Conservation (phyloP, 306 rosid genomes). For the Quillaja saponaria region DNA sequence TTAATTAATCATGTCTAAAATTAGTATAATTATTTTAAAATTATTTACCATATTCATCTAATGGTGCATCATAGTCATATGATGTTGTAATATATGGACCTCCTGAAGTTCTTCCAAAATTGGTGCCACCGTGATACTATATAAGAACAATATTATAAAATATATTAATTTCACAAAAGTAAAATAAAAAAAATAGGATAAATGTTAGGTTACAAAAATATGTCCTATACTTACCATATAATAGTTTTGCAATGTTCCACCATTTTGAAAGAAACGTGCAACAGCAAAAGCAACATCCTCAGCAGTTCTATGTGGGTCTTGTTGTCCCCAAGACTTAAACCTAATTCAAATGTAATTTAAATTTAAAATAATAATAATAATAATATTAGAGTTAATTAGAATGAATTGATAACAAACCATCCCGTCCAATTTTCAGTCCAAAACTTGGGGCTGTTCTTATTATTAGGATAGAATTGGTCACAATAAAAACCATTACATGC, state of each 20-base stretch:
- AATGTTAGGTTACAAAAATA: neutral
- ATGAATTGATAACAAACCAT: conserved; percentile 11
- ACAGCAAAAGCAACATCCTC: conserved; percentile 48
- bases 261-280: conserved; percentile 37
- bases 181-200: neutral
- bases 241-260: conserved; percentile 45
- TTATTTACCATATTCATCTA: conserved; percentile 48
- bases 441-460: conserved; percentile 11
- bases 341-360: conserved; percentile 9
- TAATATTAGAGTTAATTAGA: neutral
- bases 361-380: neutral
- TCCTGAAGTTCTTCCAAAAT: conserved; percentile 39
- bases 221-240: conserved; percentile 27
- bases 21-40: too few species aligned
- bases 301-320: conserved; percentile 41
- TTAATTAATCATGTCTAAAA: too few species aligned
- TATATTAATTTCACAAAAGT: neutral
- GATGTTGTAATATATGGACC: conserved; percentile 48
- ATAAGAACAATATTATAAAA: neutral
- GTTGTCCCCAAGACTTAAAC: conserved; percentile 40
- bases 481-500: neutral
- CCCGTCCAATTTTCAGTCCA: conserved; percentile 38
- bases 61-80: conserved; percentile 49
- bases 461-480: conserved; percentile 14
- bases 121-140: conserved; percentile 49